These are phyloP conservation scores for Echinosophora koreensis DNA, from an alignment of 306 rosid species.

Conservation along the genomic window DNA sequence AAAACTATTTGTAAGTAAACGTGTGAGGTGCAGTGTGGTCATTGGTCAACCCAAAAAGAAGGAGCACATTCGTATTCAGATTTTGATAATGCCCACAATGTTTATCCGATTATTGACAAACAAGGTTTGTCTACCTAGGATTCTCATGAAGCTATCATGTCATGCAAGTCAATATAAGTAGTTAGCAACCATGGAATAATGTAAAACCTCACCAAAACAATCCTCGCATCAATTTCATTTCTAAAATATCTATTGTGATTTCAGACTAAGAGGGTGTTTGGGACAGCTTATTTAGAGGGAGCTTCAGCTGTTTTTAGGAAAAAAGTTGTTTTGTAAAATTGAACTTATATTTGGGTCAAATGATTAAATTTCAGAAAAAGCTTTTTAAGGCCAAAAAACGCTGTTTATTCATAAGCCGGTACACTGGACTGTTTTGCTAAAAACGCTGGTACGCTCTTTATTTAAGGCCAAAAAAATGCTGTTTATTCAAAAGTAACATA, in stretches of 20 bases:
- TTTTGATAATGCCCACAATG: background rate
- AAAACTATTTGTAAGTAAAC: background rate
- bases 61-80: background rate
- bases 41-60: background rate
- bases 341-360: too few species aligned
- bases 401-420: too few species aligned
- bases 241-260: conserved; percentile 51
- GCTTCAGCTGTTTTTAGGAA: too few species aligned
- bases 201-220: conserved; percentile 11
- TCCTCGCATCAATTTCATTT: conserved; percentile 45
- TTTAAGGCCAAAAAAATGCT: too few species aligned
- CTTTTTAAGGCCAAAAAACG: too few species aligned
- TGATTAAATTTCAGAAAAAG: too few species aligned
- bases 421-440: too few species aligned
- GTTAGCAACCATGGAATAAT: conserved; percentile 42
- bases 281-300: too few species aligned
- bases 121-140: conserved; percentile 20
- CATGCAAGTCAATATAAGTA: conserved; percentile 45
- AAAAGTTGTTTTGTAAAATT: too few species aligned
- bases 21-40: background rate
- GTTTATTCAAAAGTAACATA: too few species aligned
- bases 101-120: conserved; percentile 1
- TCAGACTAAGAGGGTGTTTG: too few species aligned
- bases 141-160: background rate
- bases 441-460: too few species aligned